These are phyloP conservation scores for Fragaria ananassa DNA, from an alignment of 306 rosid genomes.

Conservation along the genomic window DNA sequence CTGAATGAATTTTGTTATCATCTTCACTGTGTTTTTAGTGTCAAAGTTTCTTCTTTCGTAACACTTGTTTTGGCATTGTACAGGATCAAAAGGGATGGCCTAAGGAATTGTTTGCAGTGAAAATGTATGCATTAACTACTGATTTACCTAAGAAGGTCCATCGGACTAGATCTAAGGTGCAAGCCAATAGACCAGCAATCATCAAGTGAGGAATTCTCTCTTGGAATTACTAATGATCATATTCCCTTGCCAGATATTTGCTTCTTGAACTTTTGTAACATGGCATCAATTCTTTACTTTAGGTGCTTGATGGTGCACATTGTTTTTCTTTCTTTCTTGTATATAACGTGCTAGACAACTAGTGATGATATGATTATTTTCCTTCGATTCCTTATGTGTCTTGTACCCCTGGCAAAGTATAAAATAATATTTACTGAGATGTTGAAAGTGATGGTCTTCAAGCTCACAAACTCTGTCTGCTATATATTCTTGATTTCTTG, in stretches of 20 bases:
- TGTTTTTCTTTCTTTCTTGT: neutral
- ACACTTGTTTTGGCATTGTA: conserved; percentile 9
- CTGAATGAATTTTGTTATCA: neutral
- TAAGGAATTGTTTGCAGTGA: conserved; percentile 68
- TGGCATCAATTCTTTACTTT: conserved; percentile 7
- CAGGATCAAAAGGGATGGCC: conserved; percentile 96
- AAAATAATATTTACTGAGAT: neutral
- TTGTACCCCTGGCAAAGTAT: neutral
- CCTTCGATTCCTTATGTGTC: neutral
- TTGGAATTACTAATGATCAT: neutral
- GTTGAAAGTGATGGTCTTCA: neutral
- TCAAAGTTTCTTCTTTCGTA: neutral
- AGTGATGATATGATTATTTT: neutral
- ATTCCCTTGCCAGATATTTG: neutral
- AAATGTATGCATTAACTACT: conserved; percentile 77
- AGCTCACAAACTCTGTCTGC: neutral
- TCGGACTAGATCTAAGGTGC: conserved; percentile 48
- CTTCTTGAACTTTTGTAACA: neutral
- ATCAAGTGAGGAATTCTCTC: conserved; percentile 49
- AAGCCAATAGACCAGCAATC: conserved; percentile 63
- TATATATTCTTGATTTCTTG: neutral
- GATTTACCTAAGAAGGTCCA: conserved; percentile 63
- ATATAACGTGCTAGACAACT: neutral
- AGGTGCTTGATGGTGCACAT: neutral
- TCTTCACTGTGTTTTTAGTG: neutral